A percentile compares a stretch with the other conserved stretches of the same genome.
These are phyloP conservation scores for Daldinia vernicosa DNA, from an alignment of 495 filamentous ascomycete genomes.

Conservation along the genomic window DNA sequence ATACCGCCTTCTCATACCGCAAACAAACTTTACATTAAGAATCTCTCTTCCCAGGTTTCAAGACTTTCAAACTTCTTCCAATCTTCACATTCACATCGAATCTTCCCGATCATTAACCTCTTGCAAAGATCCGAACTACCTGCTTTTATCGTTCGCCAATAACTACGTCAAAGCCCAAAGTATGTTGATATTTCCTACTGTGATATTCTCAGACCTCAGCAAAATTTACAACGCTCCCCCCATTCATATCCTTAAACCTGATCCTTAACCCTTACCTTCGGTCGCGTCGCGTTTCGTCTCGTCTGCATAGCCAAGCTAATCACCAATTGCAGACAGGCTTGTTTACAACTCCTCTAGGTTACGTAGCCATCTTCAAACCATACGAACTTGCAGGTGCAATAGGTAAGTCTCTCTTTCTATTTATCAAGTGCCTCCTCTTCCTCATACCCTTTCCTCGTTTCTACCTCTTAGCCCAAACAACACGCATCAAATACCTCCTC, in stretches of 20 bases:
- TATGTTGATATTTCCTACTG: background rate
- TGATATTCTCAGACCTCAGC: background rate
- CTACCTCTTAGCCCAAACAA: background rate
- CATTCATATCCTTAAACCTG: background rate
- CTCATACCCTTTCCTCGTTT: background rate
- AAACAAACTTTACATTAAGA: no score
- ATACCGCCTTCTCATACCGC: no score
- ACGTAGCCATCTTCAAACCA: no score
- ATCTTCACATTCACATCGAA: background rate
- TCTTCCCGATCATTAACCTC: background rate
- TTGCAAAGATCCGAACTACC: background rate
- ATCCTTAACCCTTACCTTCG: background rate
- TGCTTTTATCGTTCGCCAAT: background rate
- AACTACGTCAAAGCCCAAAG: background rate
- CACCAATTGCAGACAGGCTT: background rate
- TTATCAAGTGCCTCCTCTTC: background rate
- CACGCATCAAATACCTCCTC: background rate
- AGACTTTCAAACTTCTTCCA: background rate
- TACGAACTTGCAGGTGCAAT: background rate
- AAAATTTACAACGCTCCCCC: background rate
- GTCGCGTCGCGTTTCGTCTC: background rate
- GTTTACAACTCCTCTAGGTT: background rate
- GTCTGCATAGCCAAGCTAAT: background rate
- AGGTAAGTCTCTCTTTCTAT: background rate
- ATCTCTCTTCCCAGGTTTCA: no score